Base-by-base conservation (phyloP, 2,329 filamentous ascomycete genomes). In the Trichoderma atrobrunneum region DNA sequence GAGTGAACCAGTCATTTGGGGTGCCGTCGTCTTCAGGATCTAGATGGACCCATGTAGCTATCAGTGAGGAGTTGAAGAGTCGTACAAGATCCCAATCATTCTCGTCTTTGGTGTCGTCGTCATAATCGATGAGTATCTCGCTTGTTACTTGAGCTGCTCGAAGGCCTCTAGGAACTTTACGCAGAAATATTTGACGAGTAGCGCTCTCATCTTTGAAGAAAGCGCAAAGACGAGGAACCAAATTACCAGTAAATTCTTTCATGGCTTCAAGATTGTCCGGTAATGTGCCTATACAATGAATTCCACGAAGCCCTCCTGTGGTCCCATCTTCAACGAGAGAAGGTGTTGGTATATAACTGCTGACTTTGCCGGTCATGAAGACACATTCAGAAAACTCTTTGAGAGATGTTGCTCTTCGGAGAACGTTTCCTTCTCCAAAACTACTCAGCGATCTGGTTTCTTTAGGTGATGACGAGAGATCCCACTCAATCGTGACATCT, bases 191-290 rank as follows among this genome's bases (percentile, higher is more conserved):
- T 7, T 59, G 67, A 36, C 59, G 32, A 21, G 18, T 63, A 7
- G 30, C n/a, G n/a, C 24, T 36, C 8, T 70, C 59, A 54, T 63
- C 67, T 48, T 63, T 70, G n/a, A 70, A 63, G 67, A 70, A 70
- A 12, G 14, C 10, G 21, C 57, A 51, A 18, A 70, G 26, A 21
- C n/a, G 67, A 30, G 67, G 67, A 28, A 63, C 62, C 67, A 70
- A 63, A 1, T 70, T 63, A n/a, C 12, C 36, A 10, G 26, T 70
- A 30, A 70, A 70, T n/a, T 70, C 67, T 24, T 16, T 61, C 51
- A 69, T 54, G 12, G 24, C 5, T 14, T 8, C 12, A 3, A 69
- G 28, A 24, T 60, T 69, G 1, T n/a, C 18, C 14, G 65, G 65
- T 3, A 48, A 0, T 26, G 16, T 48, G 3, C 21, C 67, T 5